Percentiles rank a stretch among this genome's conserved stretches.
phyloP scores from a whole-genome alignment of 2,329 filamentous ascomycete genomes.

The Fusarium tuaranense region DNA sequence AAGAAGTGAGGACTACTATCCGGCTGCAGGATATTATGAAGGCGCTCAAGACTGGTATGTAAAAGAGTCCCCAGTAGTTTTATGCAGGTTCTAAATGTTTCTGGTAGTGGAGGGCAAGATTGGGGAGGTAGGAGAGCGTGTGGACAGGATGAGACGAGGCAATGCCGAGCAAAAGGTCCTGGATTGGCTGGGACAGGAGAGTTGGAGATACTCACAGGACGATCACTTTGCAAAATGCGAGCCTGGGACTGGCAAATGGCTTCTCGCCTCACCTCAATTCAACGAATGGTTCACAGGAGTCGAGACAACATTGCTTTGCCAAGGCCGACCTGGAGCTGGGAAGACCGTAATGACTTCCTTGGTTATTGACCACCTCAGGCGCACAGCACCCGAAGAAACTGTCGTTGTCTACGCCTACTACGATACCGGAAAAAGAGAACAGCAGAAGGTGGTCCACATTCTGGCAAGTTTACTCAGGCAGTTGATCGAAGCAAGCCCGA shows the following conservation, averaged over 20 bases:
- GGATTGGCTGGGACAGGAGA: background rate
- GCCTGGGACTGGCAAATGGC: background rate
- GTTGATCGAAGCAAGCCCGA: background rate
- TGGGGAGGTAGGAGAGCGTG: background rate
- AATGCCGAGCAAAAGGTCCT: background rate
- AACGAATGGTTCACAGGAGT: background rate
- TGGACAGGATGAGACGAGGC: background rate
- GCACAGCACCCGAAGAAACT: background rate
- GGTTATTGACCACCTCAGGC: fast-evolving
- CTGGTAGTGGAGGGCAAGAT: background rate
- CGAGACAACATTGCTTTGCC: background rate
- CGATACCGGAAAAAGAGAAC: background rate
- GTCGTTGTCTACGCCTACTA: background rate
- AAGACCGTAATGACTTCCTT: background rate
- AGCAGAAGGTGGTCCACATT: background rate
- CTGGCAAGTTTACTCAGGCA: background rate
- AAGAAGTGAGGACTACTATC: background rate
- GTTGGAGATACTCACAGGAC: background rate
- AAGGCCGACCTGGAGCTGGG: background rate
- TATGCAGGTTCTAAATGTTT: background rate
- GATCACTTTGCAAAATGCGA: background rate
- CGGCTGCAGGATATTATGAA: background rate
- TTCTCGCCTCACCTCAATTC: background rate
- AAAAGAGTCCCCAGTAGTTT: background rate
- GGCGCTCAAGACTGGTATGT: background rate